Conservation (phyloP, 164 flowering plant genomes). For the Brasenia schreberi region DNA sequence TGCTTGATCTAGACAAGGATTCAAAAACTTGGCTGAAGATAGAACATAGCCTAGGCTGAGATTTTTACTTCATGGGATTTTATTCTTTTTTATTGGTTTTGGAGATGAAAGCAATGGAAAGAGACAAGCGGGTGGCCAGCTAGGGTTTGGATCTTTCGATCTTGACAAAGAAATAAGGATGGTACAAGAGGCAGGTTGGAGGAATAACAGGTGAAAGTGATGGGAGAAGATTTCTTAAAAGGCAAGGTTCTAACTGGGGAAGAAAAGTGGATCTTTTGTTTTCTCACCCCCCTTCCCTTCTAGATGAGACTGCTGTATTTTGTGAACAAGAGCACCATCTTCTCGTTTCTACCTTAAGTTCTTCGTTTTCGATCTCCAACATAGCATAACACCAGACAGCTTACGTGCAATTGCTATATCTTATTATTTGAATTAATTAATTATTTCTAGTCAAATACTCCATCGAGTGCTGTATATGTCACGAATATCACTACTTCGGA, state of each 20-base stretch:
- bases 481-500: too few relatives aligned
- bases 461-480: background rate
- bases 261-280: constrained; percentile 12
- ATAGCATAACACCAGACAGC: background rate
- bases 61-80: background rate
- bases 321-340: background rate
- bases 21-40: background rate
- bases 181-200: constrained; percentile 1
- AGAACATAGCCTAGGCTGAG: background rate
- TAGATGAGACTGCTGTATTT: background rate
- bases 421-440: too few relatives aligned
- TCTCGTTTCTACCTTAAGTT: background rate
- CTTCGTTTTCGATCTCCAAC: background rate
- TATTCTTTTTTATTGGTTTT: background rate
- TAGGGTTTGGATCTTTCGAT: constrained; percentile 4
- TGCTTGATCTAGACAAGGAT: background rate
- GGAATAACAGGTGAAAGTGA: background rate
- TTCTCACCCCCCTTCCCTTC: background rate
- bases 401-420: background rate
- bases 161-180: constrained; percentile 11
- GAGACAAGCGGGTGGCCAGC: constrained; percentile 10
- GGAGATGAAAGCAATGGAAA: background rate
- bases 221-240: constrained; percentile 25
- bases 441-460: background rate
- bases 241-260: constrained; percentile 22